Base-by-base conservation (phyloP, 768 basidiomycete species). In the Leccinellum albellum region DNA sequence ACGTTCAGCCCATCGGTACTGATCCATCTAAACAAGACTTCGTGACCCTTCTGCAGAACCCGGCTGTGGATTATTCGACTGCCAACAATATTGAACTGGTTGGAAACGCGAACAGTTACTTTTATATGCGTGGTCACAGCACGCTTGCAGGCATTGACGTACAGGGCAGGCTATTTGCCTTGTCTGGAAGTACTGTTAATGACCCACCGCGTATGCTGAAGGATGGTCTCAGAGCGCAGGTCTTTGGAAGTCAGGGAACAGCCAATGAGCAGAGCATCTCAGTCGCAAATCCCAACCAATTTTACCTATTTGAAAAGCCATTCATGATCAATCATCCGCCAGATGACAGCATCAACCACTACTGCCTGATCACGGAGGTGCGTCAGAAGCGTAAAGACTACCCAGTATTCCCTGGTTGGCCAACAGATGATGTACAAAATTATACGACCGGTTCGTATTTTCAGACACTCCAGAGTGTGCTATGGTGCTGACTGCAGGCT, bases 61-160 rank as follows among this genome's bases (percentile, higher is more conserved):
- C 59, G 2, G 20, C 2, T 0, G 5, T 12, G 8, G 59, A 54
- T 14, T 57, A 57, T 15, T 8, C 56, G 3, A 10, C 13, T 21
- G 32, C 42, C 6, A 15, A 53, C 17, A 2, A 10, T 2, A 8
- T 57, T 23, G 32, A 24, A 21, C 52, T 60, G 7, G 52, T 60
- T 8, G 59, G 59, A 33, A 31, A 20, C 21, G 12, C 10, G 9
- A 17, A 53, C 49, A 57, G 54, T 20, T 57, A 60, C 14, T 12
- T 60, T 47, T 57, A 57, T 20, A 0, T 60, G 17, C 56, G 59
- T 6, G 59, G 59, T 17, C 59, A 60, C 49, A 60, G 56, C 56
- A 60, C 55, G 21, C 23, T 50, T 4, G 6, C 49, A 9, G 55
- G 53, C 24, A 57, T 60, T 28, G 59, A 60, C n/a, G 42, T 57